Percentiles rank a stretch among this genome's conserved stretches.
Evolutionary conservation across 2,329 filamentous ascomycete genomes (phyloP).

Genomic region (Karstenula rhodostoma): DNA sequence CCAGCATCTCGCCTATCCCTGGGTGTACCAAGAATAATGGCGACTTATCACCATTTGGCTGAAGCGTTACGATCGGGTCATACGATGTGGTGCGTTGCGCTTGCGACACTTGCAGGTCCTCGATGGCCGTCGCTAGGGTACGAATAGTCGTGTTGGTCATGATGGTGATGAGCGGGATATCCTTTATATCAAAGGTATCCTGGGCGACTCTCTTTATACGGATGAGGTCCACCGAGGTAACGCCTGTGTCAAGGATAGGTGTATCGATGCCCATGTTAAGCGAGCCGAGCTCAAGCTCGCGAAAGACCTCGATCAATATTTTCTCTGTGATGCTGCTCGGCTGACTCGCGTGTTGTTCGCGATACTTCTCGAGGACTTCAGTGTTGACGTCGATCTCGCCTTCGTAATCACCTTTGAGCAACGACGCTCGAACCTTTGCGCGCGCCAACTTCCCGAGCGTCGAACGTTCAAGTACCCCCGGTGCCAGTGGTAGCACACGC

Average conservation of each 20-base stretch:
- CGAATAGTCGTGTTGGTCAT: neutral
- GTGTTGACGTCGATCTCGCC: too few relatives aligned
- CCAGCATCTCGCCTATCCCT: constrained; percentile 50
- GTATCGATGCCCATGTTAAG: constrained; percentile 20
- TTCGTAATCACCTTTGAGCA: too few relatives aligned
- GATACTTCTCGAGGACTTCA: too few relatives aligned
- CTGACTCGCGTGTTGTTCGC: too few relatives aligned
- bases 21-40: constrained; percentile 46
- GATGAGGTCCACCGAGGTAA: constrained; percentile 54
- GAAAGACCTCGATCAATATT: constrained; percentile 7
- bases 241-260: constrained; percentile 43
- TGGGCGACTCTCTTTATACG: constrained; percentile 40
- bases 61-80: constrained; percentile 25
- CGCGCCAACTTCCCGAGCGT: too few relatives aligned
- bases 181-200: neutral
- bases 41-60: constrained; percentile 26
- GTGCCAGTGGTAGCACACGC: too few relatives aligned
- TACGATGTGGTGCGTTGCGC: constrained; percentile 10
- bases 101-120: neutral
- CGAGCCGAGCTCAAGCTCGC: neutral
- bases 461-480: too few relatives aligned
- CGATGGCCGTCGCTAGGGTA: neutral
- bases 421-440: too few relatives aligned
- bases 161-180: neutral
- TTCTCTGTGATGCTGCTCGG: neutral